These are phyloP conservation scores for Saccharomyces uvarum DNA, from an alignment of 1,139 yeast species.

Conservation along the genomic window DNA sequence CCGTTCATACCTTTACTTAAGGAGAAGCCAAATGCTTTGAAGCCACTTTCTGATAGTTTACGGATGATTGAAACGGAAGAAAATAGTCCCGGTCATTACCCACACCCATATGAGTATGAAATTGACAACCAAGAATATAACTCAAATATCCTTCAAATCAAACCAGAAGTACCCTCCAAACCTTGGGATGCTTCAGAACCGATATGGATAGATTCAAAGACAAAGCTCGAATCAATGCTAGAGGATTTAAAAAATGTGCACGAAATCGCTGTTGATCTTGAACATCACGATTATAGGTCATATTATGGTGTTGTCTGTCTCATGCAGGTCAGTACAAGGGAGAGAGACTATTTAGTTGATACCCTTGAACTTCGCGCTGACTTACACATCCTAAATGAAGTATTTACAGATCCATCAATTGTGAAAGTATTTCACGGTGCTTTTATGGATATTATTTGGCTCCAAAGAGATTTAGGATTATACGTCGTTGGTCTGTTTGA, in stretches of 20 bases:
- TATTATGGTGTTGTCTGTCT: constrained; percentile 86
- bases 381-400: constrained; percentile 54
- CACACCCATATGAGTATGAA: constrained; percentile 78
- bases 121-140: constrained; percentile 70
- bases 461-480: constrained; percentile 89
- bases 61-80: constrained; percentile 37
- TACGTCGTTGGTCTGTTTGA: constrained; percentile 87
- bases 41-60: constrained; percentile 46
- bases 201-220: constrained; percentile 62
- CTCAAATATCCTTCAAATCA: constrained; percentile 39
- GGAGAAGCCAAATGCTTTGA: constrained; percentile 62
- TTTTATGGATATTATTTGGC: constrained; percentile 93
- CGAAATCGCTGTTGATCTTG: constrained; percentile 91
- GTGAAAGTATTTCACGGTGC: constrained; percentile 95
- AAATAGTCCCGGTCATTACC: constrained; percentile 51
- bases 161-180: constrained; percentile 48
- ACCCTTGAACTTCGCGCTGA: constrained; percentile 70
- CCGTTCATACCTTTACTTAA: constrained; percentile 75
- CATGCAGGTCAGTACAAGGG: constrained; percentile 84
- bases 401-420: constrained; percentile 73
- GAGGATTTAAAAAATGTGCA: constrained; percentile 41
- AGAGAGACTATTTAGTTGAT: constrained; percentile 78
- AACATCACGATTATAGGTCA: constrained; percentile 88
- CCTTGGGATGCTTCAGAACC: constrained; percentile 65
- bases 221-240: constrained; percentile 48